Evolutionary conservation across 129 eudicot genomes (phyloP), one percentile per base, ranked within the genome.

Genomic region (Oenanthe sinensis): DNA sequence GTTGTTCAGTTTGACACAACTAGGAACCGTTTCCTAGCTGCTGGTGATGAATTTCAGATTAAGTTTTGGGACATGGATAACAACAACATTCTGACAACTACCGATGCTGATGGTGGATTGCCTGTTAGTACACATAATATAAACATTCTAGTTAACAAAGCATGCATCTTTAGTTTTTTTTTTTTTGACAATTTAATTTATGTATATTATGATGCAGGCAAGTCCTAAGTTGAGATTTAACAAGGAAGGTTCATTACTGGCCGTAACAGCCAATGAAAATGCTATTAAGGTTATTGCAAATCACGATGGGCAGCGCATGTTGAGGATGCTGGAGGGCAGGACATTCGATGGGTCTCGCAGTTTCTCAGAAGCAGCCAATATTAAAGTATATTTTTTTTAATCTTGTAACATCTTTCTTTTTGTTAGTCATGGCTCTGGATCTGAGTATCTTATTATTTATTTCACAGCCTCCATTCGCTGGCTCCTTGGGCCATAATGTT

Each of bases 21-120:
- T 79, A 87, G 83, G 75, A 91, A 89, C 69, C 90, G 90, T 70
- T 91, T 91, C 86, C 82, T 91, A 85, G 97, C 93, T 81, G 97
- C 94, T 78, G 97, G 97, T 30, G 97, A 91, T 50, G 97, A 91
- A 76, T 89, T 89, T 77, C 94, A 87, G 75, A 89, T 91, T 28
- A 91, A 91, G 81, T 91, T 91, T 74, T 91, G 97, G 97, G 97
- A 91, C 45, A 91, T 91, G 97, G 97, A 91, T 71, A 91, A 78
- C 74, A 77, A 65, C 44, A 87, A 85, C 84, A 84, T 91, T 73
- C 87, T 89, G 70, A 89, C 92, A 26, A 82, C 52, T 80, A 83
- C 85, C 22, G 97, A 89, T 75, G 92, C 88, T 49, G 93, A 89
- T 77, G 93, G 89, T 58, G 91, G 93, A 78, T 85, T 91, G 68